These are phyloP conservation scores for Schizosaccharomyces octosporus DNA, from an alignment of 805 yeast species.

Conservation along the genomic window DNA sequence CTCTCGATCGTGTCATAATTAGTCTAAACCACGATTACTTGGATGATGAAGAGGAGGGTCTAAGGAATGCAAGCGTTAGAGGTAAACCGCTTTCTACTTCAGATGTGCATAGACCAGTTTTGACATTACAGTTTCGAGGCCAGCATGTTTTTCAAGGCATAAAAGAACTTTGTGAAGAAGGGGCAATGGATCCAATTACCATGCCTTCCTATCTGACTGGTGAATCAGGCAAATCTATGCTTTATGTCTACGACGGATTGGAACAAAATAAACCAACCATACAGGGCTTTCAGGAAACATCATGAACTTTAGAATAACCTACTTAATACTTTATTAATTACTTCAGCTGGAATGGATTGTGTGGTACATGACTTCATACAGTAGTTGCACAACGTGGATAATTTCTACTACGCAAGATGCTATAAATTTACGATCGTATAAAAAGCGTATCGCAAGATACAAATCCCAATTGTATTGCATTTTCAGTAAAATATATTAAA, in stretches of 20 bases:
- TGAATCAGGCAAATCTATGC: constrained; percentile 1
- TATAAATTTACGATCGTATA: too few relatives aligned
- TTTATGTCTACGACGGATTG: not conserved
- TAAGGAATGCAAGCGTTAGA: not conserved
- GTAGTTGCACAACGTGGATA: too few relatives aligned
- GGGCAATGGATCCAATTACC: constrained; percentile 4
- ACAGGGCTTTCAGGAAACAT: too few relatives aligned
- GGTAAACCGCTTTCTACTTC: not conserved
- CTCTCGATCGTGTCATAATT: not conserved
- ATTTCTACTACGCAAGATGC: too few relatives aligned
- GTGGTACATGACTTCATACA: too few relatives aligned
- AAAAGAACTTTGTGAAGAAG: constrained; percentile 5
- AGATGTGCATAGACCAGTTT: constrained; percentile 2
- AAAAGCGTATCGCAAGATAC: too few relatives aligned
- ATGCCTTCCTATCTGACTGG: constrained; percentile 10
- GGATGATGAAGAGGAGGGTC: not conserved
- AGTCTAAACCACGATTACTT: not conserved
- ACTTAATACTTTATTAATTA: too few relatives aligned
- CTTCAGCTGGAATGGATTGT: too few relatives aligned
- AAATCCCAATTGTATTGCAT: too few relatives aligned
- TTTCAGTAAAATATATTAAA: not conserved
- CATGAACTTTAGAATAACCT: not conserved
- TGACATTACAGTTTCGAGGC: constrained; percentile 6
- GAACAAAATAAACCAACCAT: not conserved
- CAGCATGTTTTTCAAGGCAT: constrained; percentile 8